phyloP scores from a whole-genome alignment of 257 asterid genomes.

The Galeopsis tetrahit region DNA sequence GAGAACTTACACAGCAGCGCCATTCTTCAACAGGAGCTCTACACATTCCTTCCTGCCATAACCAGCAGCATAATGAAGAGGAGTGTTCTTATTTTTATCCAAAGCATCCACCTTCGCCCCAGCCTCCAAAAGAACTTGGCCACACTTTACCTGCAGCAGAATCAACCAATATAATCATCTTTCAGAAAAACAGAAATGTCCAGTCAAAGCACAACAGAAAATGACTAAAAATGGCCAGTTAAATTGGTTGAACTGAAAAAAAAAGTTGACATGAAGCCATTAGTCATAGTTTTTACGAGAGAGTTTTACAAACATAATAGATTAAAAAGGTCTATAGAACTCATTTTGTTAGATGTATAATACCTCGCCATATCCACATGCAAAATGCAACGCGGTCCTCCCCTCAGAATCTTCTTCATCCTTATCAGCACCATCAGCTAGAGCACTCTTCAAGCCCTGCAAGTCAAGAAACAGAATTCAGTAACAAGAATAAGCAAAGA shows the following conservation, averaged over 20 bases:
- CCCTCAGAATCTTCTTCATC: constrained; percentile 99
- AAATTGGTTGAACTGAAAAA: not conserved
- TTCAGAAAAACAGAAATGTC: constrained; percentile 12
- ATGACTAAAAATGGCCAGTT: not conserved
- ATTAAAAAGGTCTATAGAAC: not conserved
- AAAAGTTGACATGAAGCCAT: not conserved
- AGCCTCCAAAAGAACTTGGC: constrained; percentile 91
- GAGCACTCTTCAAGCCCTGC: constrained; percentile 83
- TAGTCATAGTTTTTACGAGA: not conserved
- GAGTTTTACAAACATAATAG: not conserved
- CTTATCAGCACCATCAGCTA: constrained; percentile 87
- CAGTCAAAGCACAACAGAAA: not conserved
- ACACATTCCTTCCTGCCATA: constrained; percentile 98
- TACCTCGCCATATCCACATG: constrained; percentile 99
- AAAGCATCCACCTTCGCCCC: constrained; percentile 93
- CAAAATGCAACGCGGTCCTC: constrained; percentile 98
- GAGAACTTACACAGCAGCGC: constrained; percentile 94
- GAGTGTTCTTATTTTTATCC: constrained; percentile 97
- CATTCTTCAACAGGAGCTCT: constrained; percentile 85
- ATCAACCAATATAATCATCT: constrained; percentile 18
- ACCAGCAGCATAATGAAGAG: constrained; percentile 99
- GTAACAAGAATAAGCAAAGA: not conserved
- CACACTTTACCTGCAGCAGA: constrained; percentile 74
- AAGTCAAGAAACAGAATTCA: constrained; percentile 9
- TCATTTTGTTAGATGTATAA: not conserved